Conservation (phyloP, 2,329 filamentous ascomycete species). For the Calonectria hongkongensis region DNA sequence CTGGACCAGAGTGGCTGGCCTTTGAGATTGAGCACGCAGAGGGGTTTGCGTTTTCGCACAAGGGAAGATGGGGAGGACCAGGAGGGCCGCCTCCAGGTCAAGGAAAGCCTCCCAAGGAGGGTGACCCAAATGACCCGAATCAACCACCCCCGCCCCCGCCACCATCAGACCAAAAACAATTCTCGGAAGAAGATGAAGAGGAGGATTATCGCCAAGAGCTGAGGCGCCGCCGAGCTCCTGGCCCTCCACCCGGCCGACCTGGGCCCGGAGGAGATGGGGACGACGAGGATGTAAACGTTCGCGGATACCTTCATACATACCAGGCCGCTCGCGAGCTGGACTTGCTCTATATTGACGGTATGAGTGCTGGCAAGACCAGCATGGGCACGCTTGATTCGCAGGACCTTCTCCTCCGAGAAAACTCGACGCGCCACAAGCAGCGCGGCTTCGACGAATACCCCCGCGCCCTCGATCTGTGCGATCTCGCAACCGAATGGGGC, state of each 20-base stretch:
- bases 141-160: slow-evolving; percentile 31
- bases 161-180: slow-evolving; percentile 16
- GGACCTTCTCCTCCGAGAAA: slow-evolving; percentile 75
- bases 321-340: slow-evolving; percentile 73
- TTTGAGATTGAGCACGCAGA: slow-evolving; percentile 86
- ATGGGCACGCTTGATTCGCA: slow-evolving; percentile 82
- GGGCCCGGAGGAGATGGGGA: slow-evolving; percentile 31
- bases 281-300: slow-evolving; percentile 40
- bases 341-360: slow-evolving; percentile 82
- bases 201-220: slow-evolving; percentile 37
- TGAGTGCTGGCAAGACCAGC: slow-evolving; percentile 78
- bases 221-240: slow-evolving; percentile 25
- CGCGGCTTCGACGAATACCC: slow-evolving; percentile 65
- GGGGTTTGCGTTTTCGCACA: slow-evolving; percentile 71
- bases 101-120: background rate
- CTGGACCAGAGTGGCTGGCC: slow-evolving; percentile 81
- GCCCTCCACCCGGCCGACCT: background rate
- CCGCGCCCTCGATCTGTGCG: slow-evolving; percentile 75
- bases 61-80: background rate
- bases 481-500: slow-evolving; percentile 70
- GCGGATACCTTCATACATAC: slow-evolving; percentile 82
- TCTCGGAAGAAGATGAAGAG: slow-evolving; percentile 7
- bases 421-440: slow-evolving; percentile 43
- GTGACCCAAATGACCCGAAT: slow-evolving; percentile 17
- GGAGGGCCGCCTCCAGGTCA: slow-evolving; percentile 3